Evolutionary conservation across 352 stramenopile genomes (phyloP), one percentile per base, ranked within the genome.

Genomic region (Phytophthora macrochlamydospora): DNA sequence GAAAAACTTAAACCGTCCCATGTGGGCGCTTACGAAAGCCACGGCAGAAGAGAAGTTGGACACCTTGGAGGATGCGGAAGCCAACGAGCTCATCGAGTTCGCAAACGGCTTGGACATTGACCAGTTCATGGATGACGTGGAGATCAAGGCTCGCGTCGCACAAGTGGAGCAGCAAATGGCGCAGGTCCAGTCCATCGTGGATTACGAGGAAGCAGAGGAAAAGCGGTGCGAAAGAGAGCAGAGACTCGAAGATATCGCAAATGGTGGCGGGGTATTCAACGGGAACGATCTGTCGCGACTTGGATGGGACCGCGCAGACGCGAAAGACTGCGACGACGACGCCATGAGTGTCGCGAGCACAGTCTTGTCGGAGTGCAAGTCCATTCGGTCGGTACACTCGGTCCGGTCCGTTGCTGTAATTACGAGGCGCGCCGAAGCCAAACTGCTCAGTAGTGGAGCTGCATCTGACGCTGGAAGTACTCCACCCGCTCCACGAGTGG

Each of bases 51-150:
- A 89, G 52, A 96, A 96, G 68, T 75, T 79, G 14, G 80, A 91
- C 45, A 73, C 54, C 8, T 64, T 92, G 37, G 80, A 97, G 65
- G 81, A 95, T 31, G 72, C 88, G 28, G 90, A 97, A 60, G 92
- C 91, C 48, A 89, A 97, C 56, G 87, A 98, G 35, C 78, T 99
- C 33, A 87, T 99, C 13, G 83, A 93, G 28, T 99, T 98, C 76
- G 94, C 91, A 31, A 92, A 97, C 58, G 90, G 93, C 45, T 75
- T 98, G 7, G 88, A 98, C 65, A 94, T 97, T 52, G 95, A 98
- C 71, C 87, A 97, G 78, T 98, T 98, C 78, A 94, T 97, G 74
- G 83, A 97, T 70, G 94, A 98, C 54, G 77, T 95, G 14, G 85
- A 96, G 69, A 76, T 94, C 65, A 96, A 95, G 51, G 85, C 84